phyloP scores from a whole-genome alignment of 2,329 filamentous ascomycete species.

The Whalleya microplaca region DNA sequence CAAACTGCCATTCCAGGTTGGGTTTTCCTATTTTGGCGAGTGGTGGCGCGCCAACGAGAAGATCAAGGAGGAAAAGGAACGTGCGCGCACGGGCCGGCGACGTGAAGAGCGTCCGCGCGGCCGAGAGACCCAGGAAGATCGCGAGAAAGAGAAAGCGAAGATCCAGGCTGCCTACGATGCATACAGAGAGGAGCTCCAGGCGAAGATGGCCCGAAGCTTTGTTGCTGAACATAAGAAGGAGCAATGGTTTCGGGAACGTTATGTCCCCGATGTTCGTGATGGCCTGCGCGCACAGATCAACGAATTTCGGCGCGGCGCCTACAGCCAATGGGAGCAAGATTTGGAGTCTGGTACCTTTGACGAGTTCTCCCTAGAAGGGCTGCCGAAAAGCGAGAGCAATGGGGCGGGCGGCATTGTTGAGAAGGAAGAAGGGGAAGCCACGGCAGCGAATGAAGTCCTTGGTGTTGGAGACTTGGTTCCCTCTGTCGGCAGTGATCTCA shows the following conservation, averaged over 20 bases:
- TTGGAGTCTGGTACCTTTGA: conserved; percentile 86
- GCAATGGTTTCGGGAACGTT: conserved; percentile 97
- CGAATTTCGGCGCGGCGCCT: conserved; percentile 77
- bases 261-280: conserved; percentile 81
- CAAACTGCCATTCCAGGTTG: conserved; percentile 76
- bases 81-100: conserved; percentile 68
- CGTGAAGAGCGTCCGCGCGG: conserved; percentile 67
- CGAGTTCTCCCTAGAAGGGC: conserved; percentile 90
- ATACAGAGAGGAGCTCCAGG: conserved; percentile 71
- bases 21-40: conserved; percentile 84
- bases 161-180: conserved; percentile 72
- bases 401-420: conserved; percentile 83
- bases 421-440: conserved; percentile 94
- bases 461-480: conserved; percentile 91
- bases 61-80: conserved; percentile 81
- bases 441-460: conserved; percentile 87
- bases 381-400: conserved; percentile 91
- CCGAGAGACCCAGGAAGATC: conserved; percentile 71
- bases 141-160: conserved; percentile 76
- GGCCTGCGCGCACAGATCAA: conserved; percentile 75
- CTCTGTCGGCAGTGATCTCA: conserved; percentile 79
- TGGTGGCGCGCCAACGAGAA: conserved; percentile 85
- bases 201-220: conserved; percentile 84
- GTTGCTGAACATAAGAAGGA: conserved; percentile 92
- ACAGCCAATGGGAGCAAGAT: conserved; percentile 87